phyloP scores from a whole-genome alignment of 805 yeast genomes.

The Wickerhamiella australiensis region DNA sequence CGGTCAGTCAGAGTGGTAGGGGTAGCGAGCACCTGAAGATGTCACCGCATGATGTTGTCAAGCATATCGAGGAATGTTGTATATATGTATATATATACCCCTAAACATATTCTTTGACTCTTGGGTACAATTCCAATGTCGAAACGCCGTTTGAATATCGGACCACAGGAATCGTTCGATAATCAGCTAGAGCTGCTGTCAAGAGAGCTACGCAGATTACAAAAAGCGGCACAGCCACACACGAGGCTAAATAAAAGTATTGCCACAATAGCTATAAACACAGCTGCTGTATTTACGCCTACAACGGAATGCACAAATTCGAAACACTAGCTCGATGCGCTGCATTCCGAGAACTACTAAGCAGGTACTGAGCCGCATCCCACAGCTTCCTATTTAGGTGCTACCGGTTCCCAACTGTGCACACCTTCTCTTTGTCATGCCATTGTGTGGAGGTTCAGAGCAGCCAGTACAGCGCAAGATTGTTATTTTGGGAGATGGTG shows the following conservation, averaged over 20 bases:
- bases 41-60: too few relatives aligned
- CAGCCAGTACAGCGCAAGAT: conserved; percentile 68
- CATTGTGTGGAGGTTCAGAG: conserved; percentile 30
- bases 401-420: not conserved
- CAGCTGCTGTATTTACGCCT: not conserved
- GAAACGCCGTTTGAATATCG: not conserved
- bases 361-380: conserved; percentile 1
- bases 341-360: conserved; percentile 1
- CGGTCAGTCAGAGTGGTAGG: too few relatives aligned
- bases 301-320: not conserved
- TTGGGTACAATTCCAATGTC: too few relatives aligned
- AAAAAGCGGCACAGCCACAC: not conserved
- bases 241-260: not conserved
- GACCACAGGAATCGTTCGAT: not conserved
- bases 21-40: too few relatives aligned
- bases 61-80: too few relatives aligned
- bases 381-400: conserved; percentile 2
- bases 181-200: not conserved
- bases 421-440: conserved; percentile 23
- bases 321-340: not conserved
- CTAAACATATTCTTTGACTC: too few relatives aligned
- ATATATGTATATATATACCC: not conserved
- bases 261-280: not conserved
- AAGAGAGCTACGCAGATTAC: not conserved
- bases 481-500: conserved; percentile 95